Percentiles rank a stretch among this genome's conserved stretches.
phyloP scores from a whole-genome alignment of 164 flowering plant species.

The Liquidambar formosana region DNA sequence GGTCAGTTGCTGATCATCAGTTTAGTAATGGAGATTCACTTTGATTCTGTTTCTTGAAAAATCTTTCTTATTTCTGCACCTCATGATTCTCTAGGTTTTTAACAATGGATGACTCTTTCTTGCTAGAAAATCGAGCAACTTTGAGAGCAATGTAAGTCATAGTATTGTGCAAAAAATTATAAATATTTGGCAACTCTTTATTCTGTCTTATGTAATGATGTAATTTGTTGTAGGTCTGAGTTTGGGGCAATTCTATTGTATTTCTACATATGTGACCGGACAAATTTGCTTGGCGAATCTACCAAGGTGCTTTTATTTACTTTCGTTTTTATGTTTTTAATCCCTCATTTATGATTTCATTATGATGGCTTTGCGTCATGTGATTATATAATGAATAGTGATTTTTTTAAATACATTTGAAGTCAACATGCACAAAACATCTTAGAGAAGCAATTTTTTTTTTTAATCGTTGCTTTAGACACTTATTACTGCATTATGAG shows the following conservation, averaged over 20 bases:
- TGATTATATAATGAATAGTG: background rate
- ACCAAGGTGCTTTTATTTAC: constrained; percentile 58
- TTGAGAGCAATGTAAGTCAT: constrained; percentile 79
- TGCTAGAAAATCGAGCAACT: constrained; percentile 77
- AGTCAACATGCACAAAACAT: too few relatives aligned
- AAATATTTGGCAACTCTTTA: constrained; percentile 1
- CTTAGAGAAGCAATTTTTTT: too few relatives aligned
- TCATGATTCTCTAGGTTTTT: constrained; percentile 55
- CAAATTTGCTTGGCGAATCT: constrained; percentile 69
- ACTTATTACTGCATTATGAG: too few relatives aligned
- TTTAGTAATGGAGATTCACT: background rate
- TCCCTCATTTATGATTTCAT: constrained; percentile 2
- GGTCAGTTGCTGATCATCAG: constrained; percentile 39
- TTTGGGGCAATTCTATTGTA: constrained; percentile 75
- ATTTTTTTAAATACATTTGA: background rate
- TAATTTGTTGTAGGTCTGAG: constrained; percentile 68
- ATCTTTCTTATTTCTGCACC: constrained; percentile 5
- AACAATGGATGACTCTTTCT: constrained; percentile 81
- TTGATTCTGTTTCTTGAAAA: background rate
- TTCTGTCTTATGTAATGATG: background rate
- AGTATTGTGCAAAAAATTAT: background rate
- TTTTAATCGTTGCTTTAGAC: too few relatives aligned
- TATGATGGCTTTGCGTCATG: background rate
- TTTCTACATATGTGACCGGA: constrained; percentile 87
- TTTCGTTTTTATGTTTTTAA: background rate